A percentile compares a stretch with the other conserved stretches of the same genome.
Evolutionary conservation across 495 filamentous ascomycete genomes (phyloP).

Genomic region (Penicillium samsonianum): DNA sequence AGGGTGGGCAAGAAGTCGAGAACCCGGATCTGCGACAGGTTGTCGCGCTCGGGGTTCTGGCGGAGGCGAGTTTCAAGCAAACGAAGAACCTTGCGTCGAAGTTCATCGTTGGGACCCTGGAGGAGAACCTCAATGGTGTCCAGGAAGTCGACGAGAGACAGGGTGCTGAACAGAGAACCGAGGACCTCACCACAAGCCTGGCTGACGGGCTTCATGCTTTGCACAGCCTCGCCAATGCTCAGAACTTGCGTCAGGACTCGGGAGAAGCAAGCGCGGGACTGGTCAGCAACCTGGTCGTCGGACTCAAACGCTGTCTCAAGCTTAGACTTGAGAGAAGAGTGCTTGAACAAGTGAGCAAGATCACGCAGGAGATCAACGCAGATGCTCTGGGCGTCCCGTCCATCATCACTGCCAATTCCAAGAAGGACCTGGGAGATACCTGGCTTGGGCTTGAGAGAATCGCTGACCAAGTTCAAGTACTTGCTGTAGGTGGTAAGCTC

Average conservation of each 20-base stretch:
- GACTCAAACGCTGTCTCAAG: slow-evolving; percentile 40
- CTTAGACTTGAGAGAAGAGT: slow-evolving; percentile 46
- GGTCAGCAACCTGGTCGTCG: slow-evolving; percentile 51
- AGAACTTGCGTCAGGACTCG: slow-evolving; percentile 68
- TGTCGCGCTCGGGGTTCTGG: slow-evolving; percentile 64
- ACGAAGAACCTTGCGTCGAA: slow-evolving; percentile 77
- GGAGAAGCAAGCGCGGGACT: slow-evolving; percentile 68
- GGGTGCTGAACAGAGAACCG: slow-evolving; percentile 69
- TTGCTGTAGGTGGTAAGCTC: slow-evolving; percentile 70
- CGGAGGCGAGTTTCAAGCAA: slow-evolving; percentile 75
- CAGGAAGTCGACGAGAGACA: slow-evolving; percentile 83
- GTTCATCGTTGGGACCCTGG: slow-evolving; percentile 64
- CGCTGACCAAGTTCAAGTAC: slow-evolving; percentile 68
- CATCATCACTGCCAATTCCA: slow-evolving; percentile 60
- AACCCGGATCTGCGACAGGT: slow-evolving; percentile 64
- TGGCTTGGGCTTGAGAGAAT: slow-evolving; percentile 71
- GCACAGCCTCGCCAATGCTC: slow-evolving; percentile 58
- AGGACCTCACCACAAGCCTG: slow-evolving; percentile 68
- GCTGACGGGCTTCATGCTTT: slow-evolving; percentile 60
- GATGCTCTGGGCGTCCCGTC: slow-evolving; percentile 58
- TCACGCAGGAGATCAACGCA: slow-evolving; percentile 61
- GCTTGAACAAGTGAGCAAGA: slow-evolving; percentile 46
- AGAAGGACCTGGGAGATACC: slow-evolving; percentile 69
- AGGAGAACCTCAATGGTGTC: slow-evolving; percentile 78
- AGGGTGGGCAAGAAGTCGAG: slow-evolving; percentile 78